These are phyloP conservation scores for Quambalaria eucalypti DNA, from an alignment of 1,284 basidiomycete genomes.

Conservation along the genomic window DNA sequence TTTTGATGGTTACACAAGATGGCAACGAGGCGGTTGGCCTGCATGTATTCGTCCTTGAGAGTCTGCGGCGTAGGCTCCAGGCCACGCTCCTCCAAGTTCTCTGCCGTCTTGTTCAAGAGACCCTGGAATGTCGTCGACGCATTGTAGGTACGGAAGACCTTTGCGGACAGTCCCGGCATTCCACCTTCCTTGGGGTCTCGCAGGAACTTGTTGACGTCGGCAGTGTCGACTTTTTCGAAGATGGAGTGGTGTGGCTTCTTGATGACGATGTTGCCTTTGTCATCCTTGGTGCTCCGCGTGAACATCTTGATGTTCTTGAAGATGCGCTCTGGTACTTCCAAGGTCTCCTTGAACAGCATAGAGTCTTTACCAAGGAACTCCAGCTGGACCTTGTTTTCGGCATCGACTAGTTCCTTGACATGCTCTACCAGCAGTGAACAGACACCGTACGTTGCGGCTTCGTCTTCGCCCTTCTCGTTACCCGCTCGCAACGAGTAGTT, in stretches of 20 bases:
- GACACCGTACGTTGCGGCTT: constrained; percentile 45
- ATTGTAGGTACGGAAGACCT: constrained; percentile 47
- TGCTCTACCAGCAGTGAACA: constrained; percentile 45
- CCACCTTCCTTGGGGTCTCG: constrained; percentile 24
- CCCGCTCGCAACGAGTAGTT: constrained; percentile 46
- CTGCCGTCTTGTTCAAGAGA: constrained; percentile 41
- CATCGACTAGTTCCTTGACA: constrained; percentile 32
- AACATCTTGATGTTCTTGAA: constrained; percentile 46
- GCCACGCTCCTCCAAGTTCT: constrained; percentile 24
- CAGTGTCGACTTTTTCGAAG: constrained; percentile 55
- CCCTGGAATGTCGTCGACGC: constrained; percentile 46
- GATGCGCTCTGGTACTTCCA: constrained; percentile 35
- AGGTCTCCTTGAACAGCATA: constrained; percentile 45
- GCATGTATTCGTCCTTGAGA: constrained; percentile 42
- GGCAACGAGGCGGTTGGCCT: constrained; percentile 44
- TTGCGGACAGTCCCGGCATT: constrained; percentile 44
- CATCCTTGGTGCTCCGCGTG: constrained; percentile 35
- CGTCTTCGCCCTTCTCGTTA: constrained; percentile 47
- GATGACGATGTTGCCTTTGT: constrained; percentile 60
- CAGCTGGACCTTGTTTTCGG: constrained; percentile 32
- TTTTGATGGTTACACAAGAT: constrained; percentile 47
- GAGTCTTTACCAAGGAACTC: constrained; percentile 46
- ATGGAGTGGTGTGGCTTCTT: constrained; percentile 77
- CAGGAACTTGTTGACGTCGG: constrained; percentile 41
- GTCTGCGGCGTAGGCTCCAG: constrained; percentile 33